A percentile compares a stretch with the other conserved stretches of the same genome.
phyloP scores from a whole-genome alignment of 768 basidiomycete genomes.

The Xanthoconium purpureum region DNA sequence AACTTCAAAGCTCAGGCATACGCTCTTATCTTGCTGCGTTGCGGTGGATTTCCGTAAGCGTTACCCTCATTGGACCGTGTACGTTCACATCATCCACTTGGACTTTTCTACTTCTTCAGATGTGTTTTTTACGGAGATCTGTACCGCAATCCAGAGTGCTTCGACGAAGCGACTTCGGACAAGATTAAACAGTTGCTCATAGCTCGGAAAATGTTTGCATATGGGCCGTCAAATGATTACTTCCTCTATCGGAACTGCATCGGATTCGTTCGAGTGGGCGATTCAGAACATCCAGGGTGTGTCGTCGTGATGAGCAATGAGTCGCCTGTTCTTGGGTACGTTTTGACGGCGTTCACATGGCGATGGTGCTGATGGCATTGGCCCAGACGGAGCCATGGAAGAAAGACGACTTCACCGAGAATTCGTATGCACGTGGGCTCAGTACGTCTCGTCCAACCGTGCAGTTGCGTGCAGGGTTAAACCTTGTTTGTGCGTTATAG shows the following conservation, averaged over 20 bases:
- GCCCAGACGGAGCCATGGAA: background rate
- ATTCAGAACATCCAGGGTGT: slow-evolving; percentile 54
- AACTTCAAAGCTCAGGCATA: slow-evolving; percentile 83
- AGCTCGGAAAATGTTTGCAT: slow-evolving; percentile 63
- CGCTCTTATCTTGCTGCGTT: slow-evolving; percentile 70
- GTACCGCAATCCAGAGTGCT: slow-evolving; percentile 69
- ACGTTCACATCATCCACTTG: background rate
- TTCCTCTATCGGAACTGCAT: slow-evolving; percentile 58
- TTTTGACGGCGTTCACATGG: background rate
- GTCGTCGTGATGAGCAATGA: slow-evolving; percentile 70
- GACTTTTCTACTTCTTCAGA: slow-evolving; percentile 34
- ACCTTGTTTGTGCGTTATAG: slow-evolving; percentile 26
- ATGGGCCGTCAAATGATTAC: slow-evolving; percentile 64
- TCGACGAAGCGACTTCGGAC: slow-evolving; percentile 47
- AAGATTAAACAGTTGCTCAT: slow-evolving; percentile 55
- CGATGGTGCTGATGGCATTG: background rate
- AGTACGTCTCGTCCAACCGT: slow-evolving; percentile 38
- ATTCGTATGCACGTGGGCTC: slow-evolving; percentile 63
- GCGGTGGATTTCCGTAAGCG: slow-evolving; percentile 70
- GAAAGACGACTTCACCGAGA: slow-evolving; percentile 26
- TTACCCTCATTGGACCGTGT: background rate
- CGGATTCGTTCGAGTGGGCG: slow-evolving; percentile 72
- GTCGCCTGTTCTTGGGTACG: slow-evolving; percentile 12
- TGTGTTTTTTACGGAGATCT: slow-evolving; percentile 89
- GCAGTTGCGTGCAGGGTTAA: background rate